phyloP scores from a whole-genome alignment of 106 monocot genomes.

The Posidonia australis region DNA sequence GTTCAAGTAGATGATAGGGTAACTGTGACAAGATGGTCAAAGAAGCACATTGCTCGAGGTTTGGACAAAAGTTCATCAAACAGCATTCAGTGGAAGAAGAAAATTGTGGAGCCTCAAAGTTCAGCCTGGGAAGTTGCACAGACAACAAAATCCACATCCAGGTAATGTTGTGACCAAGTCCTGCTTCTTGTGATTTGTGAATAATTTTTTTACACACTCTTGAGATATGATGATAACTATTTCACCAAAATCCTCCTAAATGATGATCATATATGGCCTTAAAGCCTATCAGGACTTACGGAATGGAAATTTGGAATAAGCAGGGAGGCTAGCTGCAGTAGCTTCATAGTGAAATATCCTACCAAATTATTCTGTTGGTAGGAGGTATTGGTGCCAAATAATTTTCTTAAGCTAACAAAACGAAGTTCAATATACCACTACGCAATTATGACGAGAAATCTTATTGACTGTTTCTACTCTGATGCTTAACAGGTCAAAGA shows the following conservation, averaged over 20 bases:
- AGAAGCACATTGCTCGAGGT: slow-evolving; percentile 48
- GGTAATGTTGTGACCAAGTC: slow-evolving; percentile 25
- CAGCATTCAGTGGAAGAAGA: slow-evolving; percentile 67
- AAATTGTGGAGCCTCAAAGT: slow-evolving; percentile 23
- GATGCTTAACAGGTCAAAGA: slow-evolving; percentile 29
- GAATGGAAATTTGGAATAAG: too few relatives aligned
- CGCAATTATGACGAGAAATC: neutral
- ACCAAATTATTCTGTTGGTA: too few relatives aligned
- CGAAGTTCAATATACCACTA: neutral
- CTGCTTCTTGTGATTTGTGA: too few relatives aligned
- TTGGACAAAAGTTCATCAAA: slow-evolving; percentile 45
- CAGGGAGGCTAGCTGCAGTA: too few relatives aligned
- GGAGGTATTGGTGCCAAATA: neutral
- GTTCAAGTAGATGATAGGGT: slow-evolving; percentile 87
- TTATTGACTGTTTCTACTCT: neutral
- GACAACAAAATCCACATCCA: slow-evolving; percentile 43
- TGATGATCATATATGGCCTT: too few relatives aligned
- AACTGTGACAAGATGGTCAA: slow-evolving; percentile 84
- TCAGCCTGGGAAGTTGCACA: slow-evolving; percentile 42
- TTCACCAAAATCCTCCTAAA: too few relatives aligned
- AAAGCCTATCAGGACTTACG: too few relatives aligned
- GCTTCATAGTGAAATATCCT: too few relatives aligned
- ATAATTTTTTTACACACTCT: too few relatives aligned
- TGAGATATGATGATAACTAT: too few relatives aligned
- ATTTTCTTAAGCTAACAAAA: neutral